phyloP scores from a whole-genome alignment of 1,284 basidiomycete species.

The Inonotus obliquus region DNA sequence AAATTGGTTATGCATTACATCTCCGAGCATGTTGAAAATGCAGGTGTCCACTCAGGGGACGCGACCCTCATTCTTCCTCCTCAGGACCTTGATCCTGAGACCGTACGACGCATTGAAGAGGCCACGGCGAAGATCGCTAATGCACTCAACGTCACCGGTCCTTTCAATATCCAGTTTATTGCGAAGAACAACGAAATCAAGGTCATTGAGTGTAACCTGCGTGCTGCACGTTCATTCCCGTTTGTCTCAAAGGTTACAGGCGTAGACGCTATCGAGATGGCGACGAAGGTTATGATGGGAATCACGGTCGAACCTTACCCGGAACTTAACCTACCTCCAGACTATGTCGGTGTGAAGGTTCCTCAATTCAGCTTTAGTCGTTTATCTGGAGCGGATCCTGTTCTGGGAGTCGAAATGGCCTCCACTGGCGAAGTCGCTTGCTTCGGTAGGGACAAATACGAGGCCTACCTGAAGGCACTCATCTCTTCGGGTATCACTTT shows the following conservation, averaged over 20 bases:
- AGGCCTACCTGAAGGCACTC: constrained; percentile 95
- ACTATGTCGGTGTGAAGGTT: constrained; percentile 98
- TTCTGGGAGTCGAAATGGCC: constrained; percentile 99
- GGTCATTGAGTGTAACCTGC: constrained; percentile 98
- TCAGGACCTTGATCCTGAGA: constrained; percentile 95
- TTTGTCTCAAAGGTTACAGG: constrained; percentile 99
- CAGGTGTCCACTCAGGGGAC: constrained; percentile 96
- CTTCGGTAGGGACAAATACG: constrained; percentile 97
- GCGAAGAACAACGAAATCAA: constrained; percentile 99
- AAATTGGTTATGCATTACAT: constrained; percentile 99
- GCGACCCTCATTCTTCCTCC: constrained; percentile 97
- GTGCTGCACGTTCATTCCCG: constrained; percentile 97
- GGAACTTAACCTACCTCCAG: constrained; percentile 76
- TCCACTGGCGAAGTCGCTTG: constrained; percentile 99
- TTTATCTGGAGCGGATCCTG: constrained; percentile 93
- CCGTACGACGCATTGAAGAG: constrained; percentile 92
- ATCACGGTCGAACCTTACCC: constrained; percentile 90
- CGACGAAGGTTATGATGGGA: constrained; percentile 96
- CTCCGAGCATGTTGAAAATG: constrained; percentile 99
- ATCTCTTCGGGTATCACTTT: constrained; percentile 93
- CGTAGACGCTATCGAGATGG: constrained; percentile 96
- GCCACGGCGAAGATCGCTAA: constrained; percentile 97
- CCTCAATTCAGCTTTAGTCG: constrained; percentile 98
- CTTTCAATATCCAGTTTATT: constrained; percentile 99
- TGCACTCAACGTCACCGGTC: constrained; percentile 97